These are phyloP conservation scores for Epichloe gansuensis DNA, from an alignment of 2,329 filamentous ascomycete genomes.

Conservation along the genomic window DNA sequence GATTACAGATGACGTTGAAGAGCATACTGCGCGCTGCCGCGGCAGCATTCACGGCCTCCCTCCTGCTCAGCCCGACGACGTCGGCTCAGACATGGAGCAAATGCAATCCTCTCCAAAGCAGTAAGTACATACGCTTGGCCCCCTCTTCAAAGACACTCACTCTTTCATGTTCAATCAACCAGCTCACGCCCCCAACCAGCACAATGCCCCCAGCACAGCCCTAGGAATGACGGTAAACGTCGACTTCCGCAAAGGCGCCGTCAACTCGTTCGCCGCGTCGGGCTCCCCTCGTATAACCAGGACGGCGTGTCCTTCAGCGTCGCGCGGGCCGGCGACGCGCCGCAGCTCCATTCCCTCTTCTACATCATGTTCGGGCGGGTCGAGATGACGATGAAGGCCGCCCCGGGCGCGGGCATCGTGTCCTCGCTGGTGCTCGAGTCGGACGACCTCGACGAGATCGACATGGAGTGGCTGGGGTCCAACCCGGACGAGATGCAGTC, in stretches of 20 bases:
- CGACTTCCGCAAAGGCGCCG: conserved; percentile 69
- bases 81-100: conserved; percentile 28
- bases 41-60: not conserved
- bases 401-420: conserved; percentile 82
- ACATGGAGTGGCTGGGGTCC: conserved; percentile 90
- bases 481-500: conserved; percentile 70
- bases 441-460: conserved; percentile 88
- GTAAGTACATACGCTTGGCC: conserved; percentile 13
- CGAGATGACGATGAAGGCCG: conserved; percentile 72
- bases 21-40: not conserved
- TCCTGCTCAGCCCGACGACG: conserved; percentile 11
- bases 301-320: conserved; percentile 79
- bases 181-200: conserved; percentile 16
- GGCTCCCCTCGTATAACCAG: conserved; percentile 59
- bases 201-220: conserved; percentile 67
- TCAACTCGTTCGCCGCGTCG: conserved; percentile 64
- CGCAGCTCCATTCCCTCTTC: conserved; percentile 79
- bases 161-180: not conserved
- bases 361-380: conserved; percentile 99
- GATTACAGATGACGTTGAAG: not conserved
- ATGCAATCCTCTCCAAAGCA: conserved; percentile 26
- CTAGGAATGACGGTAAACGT: conserved; percentile 72
- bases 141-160: not conserved
- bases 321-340: conserved; percentile 64
- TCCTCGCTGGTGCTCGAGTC: conserved; percentile 86